Evolutionary conservation across 2,329 filamentous ascomycete species (phyloP).

Genomic region (Beauveria sp.): DNA sequence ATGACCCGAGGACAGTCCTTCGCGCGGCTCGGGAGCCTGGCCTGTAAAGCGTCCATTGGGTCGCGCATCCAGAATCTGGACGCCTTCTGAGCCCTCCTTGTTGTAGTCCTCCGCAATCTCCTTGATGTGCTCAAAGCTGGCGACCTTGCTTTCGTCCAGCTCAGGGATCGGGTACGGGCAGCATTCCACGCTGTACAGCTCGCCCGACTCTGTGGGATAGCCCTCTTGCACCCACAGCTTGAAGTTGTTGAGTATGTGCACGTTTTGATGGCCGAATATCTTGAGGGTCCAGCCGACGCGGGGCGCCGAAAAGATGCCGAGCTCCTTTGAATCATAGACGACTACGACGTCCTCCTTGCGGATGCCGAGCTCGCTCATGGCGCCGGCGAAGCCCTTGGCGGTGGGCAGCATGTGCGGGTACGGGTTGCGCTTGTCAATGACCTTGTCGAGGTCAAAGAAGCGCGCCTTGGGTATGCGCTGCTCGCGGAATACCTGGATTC

Average conservation of each 20-base stretch:
- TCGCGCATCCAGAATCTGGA: conserved; percentile 86
- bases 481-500: conserved; percentile 72
- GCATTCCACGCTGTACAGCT: conserved; percentile 60
- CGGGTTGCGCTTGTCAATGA: conserved; percentile 78
- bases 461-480: conserved; percentile 81
- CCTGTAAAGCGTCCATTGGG: conserved; percentile 74
- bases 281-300: conserved; percentile 89
- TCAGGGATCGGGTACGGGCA: conserved; percentile 57
- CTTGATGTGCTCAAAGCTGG: conserved; percentile 74
- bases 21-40: conserved; percentile 75
- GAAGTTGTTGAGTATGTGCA: conserved; percentile 94
- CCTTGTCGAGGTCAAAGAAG: conserved; percentile 92
- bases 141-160: conserved; percentile 56
- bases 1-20: conserved; percentile 81
- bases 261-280: conserved; percentile 80
- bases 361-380: conserved; percentile 86
- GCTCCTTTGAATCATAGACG: conserved; percentile 85
- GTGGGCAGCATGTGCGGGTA: conserved; percentile 96
- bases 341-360: conserved; percentile 82
- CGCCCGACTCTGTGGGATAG: conserved; percentile 72
- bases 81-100: conserved; percentile 74
- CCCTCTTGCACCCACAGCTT: conserved; percentile 84
- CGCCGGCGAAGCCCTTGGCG: conserved; percentile 70
- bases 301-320: conserved; percentile 90
- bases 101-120: conserved; percentile 68